Conservation (phyloP, 257 asterid genomes). For the Nicotiana sylvestris region DNA sequence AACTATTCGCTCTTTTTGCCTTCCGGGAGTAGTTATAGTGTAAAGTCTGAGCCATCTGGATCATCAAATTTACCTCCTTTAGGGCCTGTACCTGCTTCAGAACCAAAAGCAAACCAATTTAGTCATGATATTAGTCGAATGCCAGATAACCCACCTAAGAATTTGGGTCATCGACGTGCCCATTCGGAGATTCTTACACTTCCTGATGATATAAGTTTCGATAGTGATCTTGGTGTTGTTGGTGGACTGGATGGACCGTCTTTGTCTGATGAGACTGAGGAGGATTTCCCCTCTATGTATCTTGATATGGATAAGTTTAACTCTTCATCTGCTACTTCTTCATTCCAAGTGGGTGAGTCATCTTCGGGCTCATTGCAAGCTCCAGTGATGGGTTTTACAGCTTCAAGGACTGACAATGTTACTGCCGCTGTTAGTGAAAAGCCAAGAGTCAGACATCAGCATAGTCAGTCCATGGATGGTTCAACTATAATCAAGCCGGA, state of each 20-base stretch:
- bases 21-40: constrained; percentile 38
- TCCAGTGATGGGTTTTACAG: constrained; percentile 21
- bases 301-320: constrained; percentile 83
- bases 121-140: constrained; percentile 81
- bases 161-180: constrained; percentile 76
- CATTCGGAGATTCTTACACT: constrained; percentile 87
- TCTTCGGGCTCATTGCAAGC: constrained; percentile 46
- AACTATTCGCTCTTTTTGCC: constrained; percentile 57
- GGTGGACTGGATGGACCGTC: constrained; percentile 87
- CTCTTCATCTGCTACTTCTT: constrained; percentile 66
- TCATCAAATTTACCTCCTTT: constrained; percentile 53
- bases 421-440: constrained; percentile 34
- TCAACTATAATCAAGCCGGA: constrained; percentile 72
- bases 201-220: constrained; percentile 88
- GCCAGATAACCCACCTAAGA: constrained; percentile 83
- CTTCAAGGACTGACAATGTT: constrained; percentile 30
- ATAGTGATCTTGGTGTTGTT: constrained; percentile 81
- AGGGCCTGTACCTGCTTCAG: constrained; percentile 47
- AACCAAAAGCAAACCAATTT: constrained; percentile 33
- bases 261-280: constrained; percentile 76
- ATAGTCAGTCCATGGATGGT: constrained; percentile 98
- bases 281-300: constrained; percentile 66
- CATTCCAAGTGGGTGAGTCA: constrained; percentile 63
- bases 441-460: constrained; percentile 83
- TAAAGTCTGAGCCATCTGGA: constrained; percentile 47